Conservation (phyloP, 2,329 filamentous ascomycete species). For the Stagonosporopsis tanaceti region DNA sequence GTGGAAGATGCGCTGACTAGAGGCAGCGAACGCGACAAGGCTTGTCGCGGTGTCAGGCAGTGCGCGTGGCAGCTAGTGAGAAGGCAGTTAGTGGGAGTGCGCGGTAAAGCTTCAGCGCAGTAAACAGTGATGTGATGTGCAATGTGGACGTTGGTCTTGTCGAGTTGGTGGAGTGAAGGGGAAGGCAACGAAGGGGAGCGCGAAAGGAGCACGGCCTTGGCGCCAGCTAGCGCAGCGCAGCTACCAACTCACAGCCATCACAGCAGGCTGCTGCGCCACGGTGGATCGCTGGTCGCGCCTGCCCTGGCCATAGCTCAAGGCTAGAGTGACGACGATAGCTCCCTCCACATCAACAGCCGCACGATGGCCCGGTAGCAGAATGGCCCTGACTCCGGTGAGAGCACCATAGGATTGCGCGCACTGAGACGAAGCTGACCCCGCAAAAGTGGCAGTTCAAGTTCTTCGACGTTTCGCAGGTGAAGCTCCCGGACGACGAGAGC, state of each 20-base stretch:
- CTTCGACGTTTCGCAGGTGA: slow-evolving; percentile 91
- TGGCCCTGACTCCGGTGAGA: slow-evolving; percentile 54
- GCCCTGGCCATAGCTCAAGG: slow-evolving; percentile 21
- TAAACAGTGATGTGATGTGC: slow-evolving; percentile 13
- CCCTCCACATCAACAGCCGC: slow-evolving; percentile 24
- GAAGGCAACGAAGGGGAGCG: slow-evolving; percentile 21
- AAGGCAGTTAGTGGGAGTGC: slow-evolving; percentile 24
- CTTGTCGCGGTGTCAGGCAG: slow-evolving; percentile 29
- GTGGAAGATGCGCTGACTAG: slow-evolving; percentile 23
- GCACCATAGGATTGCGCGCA: not conserved
- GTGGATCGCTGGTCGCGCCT: slow-evolving; percentile 21
- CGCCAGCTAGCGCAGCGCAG: not conserved
- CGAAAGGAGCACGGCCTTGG: slow-evolving; percentile 21
- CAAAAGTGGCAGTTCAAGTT: slow-evolving; percentile 99
- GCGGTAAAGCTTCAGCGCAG: slow-evolving; percentile 22
- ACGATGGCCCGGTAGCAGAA: slow-evolving; percentile 40
- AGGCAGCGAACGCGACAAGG: slow-evolving; percentile 22
- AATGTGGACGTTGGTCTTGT: slow-evolving; percentile 16
- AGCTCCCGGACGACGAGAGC: slow-evolving; percentile 79
- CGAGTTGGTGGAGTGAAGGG: slow-evolving; percentile 19
- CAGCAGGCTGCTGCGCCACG: slow-evolving; percentile 17
- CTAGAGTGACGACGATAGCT: slow-evolving; percentile 35
- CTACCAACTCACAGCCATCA: not conserved
- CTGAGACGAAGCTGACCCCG: slow-evolving; percentile 33
- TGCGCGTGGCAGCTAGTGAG: slow-evolving; percentile 29